These are phyloP conservation scores for Backusella morwellensis DNA, from an alignment of 192 early-diverging fungal species.

Conservation along the genomic window DNA sequence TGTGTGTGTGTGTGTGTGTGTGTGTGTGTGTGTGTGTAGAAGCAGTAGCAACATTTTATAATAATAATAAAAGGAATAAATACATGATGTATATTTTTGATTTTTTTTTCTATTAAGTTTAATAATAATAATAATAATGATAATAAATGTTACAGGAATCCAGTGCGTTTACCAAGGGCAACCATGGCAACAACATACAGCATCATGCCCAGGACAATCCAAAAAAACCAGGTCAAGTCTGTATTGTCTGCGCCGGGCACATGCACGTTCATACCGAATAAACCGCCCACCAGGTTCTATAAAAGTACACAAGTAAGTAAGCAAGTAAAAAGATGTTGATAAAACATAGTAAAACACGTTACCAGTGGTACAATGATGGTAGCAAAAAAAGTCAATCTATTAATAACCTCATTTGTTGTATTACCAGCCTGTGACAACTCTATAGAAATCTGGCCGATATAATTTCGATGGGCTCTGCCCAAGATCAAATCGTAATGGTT, in stretches of 20 bases:
- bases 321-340: neutral
- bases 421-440: constrained; percentile 74
- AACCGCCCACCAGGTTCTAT: constrained; percentile 65
- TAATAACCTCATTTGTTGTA: constrained; percentile 84
- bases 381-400: constrained; percentile 85
- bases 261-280: constrained; percentile 58
- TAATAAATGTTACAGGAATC: constrained; percentile 16
- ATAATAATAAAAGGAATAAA: neutral
- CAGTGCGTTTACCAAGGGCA: constrained; percentile 20
- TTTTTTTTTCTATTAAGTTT: neutral
- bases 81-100: neutral
- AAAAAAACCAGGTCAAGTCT: constrained; percentile 22
- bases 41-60: neutral
- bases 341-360: neutral
- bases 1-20: neutral
- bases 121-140: neutral
- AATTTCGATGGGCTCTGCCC: constrained; percentile 73
- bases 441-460: constrained; percentile 77
- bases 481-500: constrained; percentile 75
- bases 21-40: neutral
- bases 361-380: constrained; percentile 87
- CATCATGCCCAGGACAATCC: constrained; percentile 26
- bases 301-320: no score
- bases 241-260: constrained; percentile 13
- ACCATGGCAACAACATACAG: constrained; percentile 2